These are phyloP conservation scores for Geum urbanum DNA, from an alignment of 306 rosid species.

Conservation along the genomic window DNA sequence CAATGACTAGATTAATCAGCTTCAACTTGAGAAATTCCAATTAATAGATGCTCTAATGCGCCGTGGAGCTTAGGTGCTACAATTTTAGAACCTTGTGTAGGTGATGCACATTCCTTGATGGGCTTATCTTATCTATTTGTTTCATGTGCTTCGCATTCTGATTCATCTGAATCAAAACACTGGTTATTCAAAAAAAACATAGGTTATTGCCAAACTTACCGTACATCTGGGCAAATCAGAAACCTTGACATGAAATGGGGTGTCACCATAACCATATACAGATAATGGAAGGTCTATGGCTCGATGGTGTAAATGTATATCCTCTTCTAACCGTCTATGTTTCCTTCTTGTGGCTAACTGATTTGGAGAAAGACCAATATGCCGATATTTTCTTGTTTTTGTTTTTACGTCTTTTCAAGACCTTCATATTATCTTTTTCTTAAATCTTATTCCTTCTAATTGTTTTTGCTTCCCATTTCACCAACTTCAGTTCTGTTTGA, in stretches of 20 bases:
- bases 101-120: background rate
- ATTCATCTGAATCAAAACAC: background rate
- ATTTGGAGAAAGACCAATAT: background rate
- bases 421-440: background rate
- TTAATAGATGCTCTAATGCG: background rate
- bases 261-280: background rate
- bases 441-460: background rate
- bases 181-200: no score
- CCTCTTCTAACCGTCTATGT: background rate
- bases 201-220: background rate
- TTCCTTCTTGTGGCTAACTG: background rate
- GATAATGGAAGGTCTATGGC: background rate
- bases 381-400: background rate
- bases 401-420: background rate
- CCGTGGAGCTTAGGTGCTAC: background rate
- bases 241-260: background rate
- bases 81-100: background rate
- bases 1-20: background rate
- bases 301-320: background rate
- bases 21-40: background rate
- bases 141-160: background rate
- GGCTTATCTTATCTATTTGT: background rate
- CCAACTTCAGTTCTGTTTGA: background rate
- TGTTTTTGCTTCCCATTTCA: background rate
- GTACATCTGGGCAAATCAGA: background rate